Base-by-base conservation (phyloP, 345 rosid genomes). In the Erucastrum elatum region DNA sequence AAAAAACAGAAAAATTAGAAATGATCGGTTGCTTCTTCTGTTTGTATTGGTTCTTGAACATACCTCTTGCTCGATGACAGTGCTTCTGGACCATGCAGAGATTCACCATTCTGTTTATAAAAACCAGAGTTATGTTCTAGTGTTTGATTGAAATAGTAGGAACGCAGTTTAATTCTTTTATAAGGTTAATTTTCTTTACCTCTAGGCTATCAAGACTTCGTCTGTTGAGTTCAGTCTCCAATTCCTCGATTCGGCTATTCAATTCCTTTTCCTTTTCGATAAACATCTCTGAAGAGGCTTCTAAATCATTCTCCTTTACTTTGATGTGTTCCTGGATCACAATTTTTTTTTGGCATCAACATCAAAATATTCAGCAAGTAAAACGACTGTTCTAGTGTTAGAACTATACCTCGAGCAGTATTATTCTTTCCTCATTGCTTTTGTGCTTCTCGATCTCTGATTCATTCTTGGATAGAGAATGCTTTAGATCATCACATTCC, bases 361-460 rank as follows among this genome's bases (percentile, higher is more conserved):
- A 59, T n/a, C 49, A 41, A 69, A 34, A 13, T 39, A 37, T 2
- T 60, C n/a, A 51, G 8, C 12, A 33, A 8, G 46, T 21, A 37
- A 6, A 37, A 6, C 44, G 76, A 64, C 5, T 33, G 70, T 53
- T 25, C 16, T 25, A 11, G 53, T 41, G 16, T 4, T 61, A 41
- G 34, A 68, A 0, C 44, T 37, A 78, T 89, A 93, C 99, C 99
- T 92, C 86, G 0, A 91, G 89, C 78, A 75, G 77, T 77, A 75
- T 84, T 71, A 88, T 83, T 76, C 75, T 90, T 76, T 89, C 96
- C 77, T 71, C 35, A 78, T 82, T 85, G 27, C 51, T 58, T 61
- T 77, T 86, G 51, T 89, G 86, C 15, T 84, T 87, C 82, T 92
- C 95, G 46, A 88, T 92, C 86, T 88, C 92, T 56, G 70, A 11